Percentiles rank a stretch among this genome's conserved stretches.
Evolutionary conservation across 2,329 filamentous ascomycete species (phyloP).

Genomic region (Septoria linicola): DNA sequence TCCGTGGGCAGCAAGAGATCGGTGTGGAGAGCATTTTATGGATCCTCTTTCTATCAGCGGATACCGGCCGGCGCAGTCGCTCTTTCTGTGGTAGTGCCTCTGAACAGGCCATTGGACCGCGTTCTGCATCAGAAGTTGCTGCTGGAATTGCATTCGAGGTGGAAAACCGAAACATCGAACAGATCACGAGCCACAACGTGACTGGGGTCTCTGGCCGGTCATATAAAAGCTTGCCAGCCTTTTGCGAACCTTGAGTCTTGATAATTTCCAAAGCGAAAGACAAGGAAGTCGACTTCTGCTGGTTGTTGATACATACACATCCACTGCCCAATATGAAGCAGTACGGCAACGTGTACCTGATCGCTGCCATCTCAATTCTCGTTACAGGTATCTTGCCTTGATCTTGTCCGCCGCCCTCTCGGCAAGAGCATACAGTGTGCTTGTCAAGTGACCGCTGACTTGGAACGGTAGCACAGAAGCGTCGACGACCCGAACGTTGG

Average conservation of each 20-base stretch:
- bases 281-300: too few species aligned
- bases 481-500: conserved; percentile 29
- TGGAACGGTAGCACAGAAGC: conserved; percentile 32
- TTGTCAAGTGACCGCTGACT: conserved; percentile 18
- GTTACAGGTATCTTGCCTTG: conserved; percentile 19
- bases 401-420: conserved; percentile 35
- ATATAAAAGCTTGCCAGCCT: background rate
- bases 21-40: too few species aligned
- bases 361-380: conserved; percentile 57
- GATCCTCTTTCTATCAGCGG: background rate
- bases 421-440: conserved; percentile 34
- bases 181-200: background rate
- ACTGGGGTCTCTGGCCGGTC: background rate
- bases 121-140: background rate
- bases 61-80: background rate
- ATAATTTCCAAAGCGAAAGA: too few species aligned
- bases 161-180: background rate
- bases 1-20: too few species aligned
- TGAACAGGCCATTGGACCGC: background rate
- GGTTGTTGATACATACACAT: too few species aligned
- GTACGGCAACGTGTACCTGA: conserved; percentile 59
- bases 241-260: background rate
- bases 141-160: background rate
- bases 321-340: conserved; percentile 25
- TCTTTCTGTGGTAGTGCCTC: background rate